Percentiles rank a stretch among this genome's conserved stretches.
These are phyloP conservation scores for Pleurotus ostreatus DNA, from an alignment of 768 basidiomycete genomes.

Conservation along the genomic window DNA sequence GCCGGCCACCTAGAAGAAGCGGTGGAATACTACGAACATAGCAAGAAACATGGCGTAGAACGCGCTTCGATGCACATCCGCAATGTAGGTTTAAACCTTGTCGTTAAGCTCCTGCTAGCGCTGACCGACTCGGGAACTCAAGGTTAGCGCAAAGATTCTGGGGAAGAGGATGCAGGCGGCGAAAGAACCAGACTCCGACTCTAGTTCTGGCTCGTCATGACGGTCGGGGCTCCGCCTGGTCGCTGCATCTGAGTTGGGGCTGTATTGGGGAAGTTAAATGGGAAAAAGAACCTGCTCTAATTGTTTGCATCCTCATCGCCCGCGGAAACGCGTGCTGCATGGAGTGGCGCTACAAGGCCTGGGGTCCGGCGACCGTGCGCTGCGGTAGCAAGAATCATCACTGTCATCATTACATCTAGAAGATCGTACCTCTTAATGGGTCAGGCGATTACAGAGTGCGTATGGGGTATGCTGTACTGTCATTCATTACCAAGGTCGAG, in stretches of 20 bases:
- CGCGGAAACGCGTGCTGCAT: too few relatives aligned
- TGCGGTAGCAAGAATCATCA: not conserved
- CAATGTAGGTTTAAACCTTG: constrained; percentile 45
- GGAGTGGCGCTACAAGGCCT: too few relatives aligned
- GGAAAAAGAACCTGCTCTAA: too few relatives aligned
- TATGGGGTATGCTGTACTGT: not conserved
- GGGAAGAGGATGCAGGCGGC: constrained; percentile 54
- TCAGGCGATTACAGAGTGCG: not conserved
- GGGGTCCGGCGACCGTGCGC: too few relatives aligned
- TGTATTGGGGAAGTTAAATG: too few relatives aligned
- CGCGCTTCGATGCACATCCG: constrained; percentile 80
- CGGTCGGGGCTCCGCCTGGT: too few relatives aligned
- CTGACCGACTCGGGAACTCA: constrained; percentile 8
- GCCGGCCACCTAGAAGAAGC: constrained; percentile 80
- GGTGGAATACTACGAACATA: constrained; percentile 75
- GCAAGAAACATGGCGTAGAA: constrained; percentile 74
- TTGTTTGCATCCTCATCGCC: too few relatives aligned
- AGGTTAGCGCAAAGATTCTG: constrained; percentile 82
- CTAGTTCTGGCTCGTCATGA: not conserved
- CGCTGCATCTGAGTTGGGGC: too few relatives aligned
- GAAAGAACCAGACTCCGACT: constrained; percentile 23
- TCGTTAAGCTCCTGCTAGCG: too few relatives aligned
- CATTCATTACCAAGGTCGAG: not conserved
- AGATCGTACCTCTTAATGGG: not conserved
- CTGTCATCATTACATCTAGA: not conserved